phyloP scores from a whole-genome alignment of 192 early-diverging fungal species.

The Coemansia sp. region DNA sequence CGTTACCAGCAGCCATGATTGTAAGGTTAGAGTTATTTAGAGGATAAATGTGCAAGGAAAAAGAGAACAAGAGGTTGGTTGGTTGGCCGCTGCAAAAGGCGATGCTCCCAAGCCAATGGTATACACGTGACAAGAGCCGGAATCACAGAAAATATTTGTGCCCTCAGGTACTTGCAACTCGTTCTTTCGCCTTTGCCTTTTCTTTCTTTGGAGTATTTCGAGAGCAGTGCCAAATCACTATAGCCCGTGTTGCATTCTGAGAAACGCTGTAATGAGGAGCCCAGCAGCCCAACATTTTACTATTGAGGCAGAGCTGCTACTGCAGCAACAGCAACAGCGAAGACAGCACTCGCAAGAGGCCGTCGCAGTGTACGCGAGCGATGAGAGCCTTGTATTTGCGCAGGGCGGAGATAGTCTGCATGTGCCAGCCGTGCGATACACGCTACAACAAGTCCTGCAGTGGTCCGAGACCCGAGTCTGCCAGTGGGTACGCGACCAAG shows the following conservation, averaged over 20 bases:
- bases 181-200: too few relatives aligned
- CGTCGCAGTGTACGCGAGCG: not conserved
- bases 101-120: too few relatives aligned
- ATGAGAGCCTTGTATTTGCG: not conserved
- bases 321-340: constrained; percentile 6
- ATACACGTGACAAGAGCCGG: too few relatives aligned
- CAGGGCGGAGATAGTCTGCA: not conserved
- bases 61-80: too few relatives aligned
- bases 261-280: constrained; percentile 19
- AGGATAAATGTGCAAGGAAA: too few relatives aligned
- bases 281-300: constrained; percentile 26
- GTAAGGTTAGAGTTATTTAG: too few relatives aligned
- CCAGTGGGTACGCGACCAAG: constrained; percentile 56
- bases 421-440: constrained; percentile 13
- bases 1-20: constrained; percentile 33
- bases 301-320: constrained; percentile 11
- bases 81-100: too few relatives aligned
- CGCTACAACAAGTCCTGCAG: constrained; percentile 52
- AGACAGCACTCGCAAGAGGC: too few relatives aligned
- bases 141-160: too few relatives aligned
- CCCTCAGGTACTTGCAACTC: too few relatives aligned
- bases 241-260: not conserved
- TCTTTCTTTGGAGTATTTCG: too few relatives aligned
- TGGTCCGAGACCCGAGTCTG: constrained; percentile 55
- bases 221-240: too few relatives aligned